These are phyloP conservation scores for Myxozyma lipomycoides DNA, from an alignment of 805 yeast genomes.

Conservation along the genomic window DNA sequence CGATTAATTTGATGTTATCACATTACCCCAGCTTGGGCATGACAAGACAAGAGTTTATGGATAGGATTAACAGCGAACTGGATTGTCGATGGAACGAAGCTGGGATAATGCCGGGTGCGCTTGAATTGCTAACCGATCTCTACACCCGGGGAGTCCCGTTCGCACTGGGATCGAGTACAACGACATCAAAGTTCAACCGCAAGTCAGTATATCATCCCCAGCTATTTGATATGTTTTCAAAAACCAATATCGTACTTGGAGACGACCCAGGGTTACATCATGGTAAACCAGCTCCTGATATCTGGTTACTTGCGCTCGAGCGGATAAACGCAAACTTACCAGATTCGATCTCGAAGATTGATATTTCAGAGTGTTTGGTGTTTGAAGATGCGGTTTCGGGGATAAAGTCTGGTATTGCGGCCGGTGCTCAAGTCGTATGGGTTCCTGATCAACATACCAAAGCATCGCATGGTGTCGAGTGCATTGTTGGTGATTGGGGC, in stretches of 20 bases:
- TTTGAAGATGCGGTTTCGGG: conserved; percentile 97
- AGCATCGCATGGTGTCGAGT: conserved; percentile 8
- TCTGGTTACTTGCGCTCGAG: conserved; percentile 76
- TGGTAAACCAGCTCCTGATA: conserved; percentile 91
- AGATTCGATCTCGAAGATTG: conserved; percentile 32
- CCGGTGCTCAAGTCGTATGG: conserved; percentile 88
- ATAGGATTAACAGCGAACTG: not conserved
- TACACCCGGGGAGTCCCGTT: not conserved
- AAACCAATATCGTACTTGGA: conserved; percentile 83
- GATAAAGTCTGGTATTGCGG: conserved; percentile 71
- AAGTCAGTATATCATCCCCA: conserved; percentile 66
- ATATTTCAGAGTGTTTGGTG: conserved; percentile 63
- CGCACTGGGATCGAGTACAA: conserved; percentile 18
- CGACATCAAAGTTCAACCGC: conserved; percentile 48
- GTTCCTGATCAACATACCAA: conserved; percentile 78
- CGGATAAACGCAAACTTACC: conserved; percentile 62
- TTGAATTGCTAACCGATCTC: not conserved
- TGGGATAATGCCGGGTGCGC: not conserved
- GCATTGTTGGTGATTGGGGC: not conserved
- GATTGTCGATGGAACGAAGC: not conserved
- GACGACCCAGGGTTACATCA: conserved; percentile 71
- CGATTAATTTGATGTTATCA: not conserved
- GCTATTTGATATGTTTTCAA: conserved; percentile 60
- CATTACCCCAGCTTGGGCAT: not conserved
- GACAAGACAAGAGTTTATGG: not conserved